phyloP scores from a whole-genome alignment of 192 early-diverging fungal genomes.

The Dissophora ornata region DNA sequence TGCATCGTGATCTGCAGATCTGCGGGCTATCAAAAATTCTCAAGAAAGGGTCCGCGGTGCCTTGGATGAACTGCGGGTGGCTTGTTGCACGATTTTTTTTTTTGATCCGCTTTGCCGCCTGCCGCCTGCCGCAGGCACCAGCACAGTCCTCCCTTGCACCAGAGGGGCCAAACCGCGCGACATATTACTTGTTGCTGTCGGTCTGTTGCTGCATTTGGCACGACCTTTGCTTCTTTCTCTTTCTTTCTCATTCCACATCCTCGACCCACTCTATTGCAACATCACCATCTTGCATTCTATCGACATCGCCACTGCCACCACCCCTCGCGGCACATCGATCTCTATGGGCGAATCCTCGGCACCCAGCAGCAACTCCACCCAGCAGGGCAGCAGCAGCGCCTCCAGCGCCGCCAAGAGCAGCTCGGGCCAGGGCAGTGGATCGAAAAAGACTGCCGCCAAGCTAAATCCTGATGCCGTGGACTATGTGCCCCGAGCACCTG shows the following conservation, averaged over 20 bases:
- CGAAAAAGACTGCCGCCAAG: conserved; percentile 11
- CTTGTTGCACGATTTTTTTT: conserved; percentile 10
- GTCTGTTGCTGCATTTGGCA: no score
- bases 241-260: neutral
- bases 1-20: no score
- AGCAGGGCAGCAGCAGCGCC: conserved; percentile 1
- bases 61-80: conserved; percentile 43
- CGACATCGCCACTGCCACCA: neutral
- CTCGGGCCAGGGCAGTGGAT: neutral
- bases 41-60: no score
- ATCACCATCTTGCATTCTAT: neutral
- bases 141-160: no score
- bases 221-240: neutral
- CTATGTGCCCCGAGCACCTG: conserved; percentile 41
- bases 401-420: neutral
- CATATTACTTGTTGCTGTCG: no score
- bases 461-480: conserved; percentile 50
- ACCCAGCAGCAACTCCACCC: neutral
- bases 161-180: no score
- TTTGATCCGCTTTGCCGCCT: neutral
- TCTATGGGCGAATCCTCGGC: conserved; percentile 31
- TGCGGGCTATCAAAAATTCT: no score
- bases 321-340: neutral
- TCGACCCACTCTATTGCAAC: neutral
- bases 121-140: neutral